These are phyloP conservation scores for Pisolithus albus DNA, from an alignment of 768 basidiomycete species.

Conservation along the genomic window DNA sequence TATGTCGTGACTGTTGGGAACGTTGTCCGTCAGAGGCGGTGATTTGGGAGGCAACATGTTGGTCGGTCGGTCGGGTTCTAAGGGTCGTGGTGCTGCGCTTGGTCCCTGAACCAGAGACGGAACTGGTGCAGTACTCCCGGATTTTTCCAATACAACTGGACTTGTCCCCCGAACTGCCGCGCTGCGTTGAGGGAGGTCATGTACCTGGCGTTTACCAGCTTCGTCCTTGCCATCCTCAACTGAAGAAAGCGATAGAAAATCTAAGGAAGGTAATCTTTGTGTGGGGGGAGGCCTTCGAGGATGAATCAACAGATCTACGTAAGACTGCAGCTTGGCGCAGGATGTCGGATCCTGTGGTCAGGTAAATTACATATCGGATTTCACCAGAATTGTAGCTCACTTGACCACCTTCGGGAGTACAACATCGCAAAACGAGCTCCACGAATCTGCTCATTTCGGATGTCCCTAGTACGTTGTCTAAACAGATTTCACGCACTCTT, in stretches of 20 bases:
- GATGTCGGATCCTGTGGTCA: constrained; percentile 11
- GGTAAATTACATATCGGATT: neutral
- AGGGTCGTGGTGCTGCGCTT: neutral
- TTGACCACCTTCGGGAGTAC: constrained; percentile 19
- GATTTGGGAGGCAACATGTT: neutral
- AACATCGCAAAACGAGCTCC: constrained; percentile 45
- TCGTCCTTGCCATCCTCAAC: constrained; percentile 65
- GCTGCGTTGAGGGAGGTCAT: constrained; percentile 30
- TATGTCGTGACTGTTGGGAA: neutral
- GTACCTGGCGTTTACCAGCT: constrained; percentile 34
- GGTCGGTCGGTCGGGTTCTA: neutral
- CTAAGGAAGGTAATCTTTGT: constrained; percentile 57
- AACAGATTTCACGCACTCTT: constrained; percentile 42
- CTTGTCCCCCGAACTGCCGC: neutral
- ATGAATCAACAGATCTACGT: constrained; percentile 62
- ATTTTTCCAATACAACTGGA: neutral
- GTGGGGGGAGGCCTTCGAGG: constrained; percentile 75
- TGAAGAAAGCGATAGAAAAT: constrained; percentile 53
- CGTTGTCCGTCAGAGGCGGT: constrained; percentile 1
- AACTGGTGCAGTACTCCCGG: neutral
- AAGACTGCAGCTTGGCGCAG: constrained; percentile 23
- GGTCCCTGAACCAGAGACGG: neutral
- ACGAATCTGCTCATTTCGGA: constrained; percentile 56
- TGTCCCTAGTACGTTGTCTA: constrained; percentile 48
- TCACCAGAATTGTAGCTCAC: constrained; percentile 20